Evolutionary conservation across 75 land plant species (phyloP).

Genomic region (Pinus albicaulis): DNA sequence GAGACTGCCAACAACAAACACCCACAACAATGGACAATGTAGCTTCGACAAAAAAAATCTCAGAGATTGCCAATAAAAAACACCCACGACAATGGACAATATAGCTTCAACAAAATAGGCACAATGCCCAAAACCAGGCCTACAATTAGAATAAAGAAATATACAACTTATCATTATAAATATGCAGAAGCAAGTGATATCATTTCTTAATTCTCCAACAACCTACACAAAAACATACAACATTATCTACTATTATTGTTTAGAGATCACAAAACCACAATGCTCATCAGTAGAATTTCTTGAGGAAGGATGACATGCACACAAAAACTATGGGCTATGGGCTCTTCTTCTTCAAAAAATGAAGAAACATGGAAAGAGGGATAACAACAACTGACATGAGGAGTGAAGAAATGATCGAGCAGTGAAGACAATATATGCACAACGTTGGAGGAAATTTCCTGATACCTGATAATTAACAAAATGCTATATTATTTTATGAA

Average conservation of each 20-base stretch:
- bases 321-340: too few relatives aligned
- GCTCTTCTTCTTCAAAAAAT: too few relatives aligned
- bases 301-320: too few relatives aligned
- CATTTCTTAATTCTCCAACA: background rate
- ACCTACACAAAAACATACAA: too few relatives aligned
- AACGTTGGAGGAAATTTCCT: too few relatives aligned
- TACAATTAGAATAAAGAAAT: background rate
- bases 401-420: too few relatives aligned
- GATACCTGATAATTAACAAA: too few relatives aligned
- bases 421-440: too few relatives aligned
- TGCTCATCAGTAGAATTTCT: background rate
- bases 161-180: background rate
- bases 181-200: background rate
- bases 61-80: background rate
- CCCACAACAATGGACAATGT: background rate
- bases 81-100: background rate
- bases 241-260: background rate
- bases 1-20: background rate
- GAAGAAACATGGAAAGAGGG: too few relatives aligned
- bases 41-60: background rate
- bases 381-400: too few relatives aligned
- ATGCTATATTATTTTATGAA: too few relatives aligned
- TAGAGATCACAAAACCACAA: conserved; percentile 2
- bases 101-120: background rate
- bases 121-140: background rate